Evolutionary conservation across 2,329 filamentous ascomycete genomes (phyloP), one percentile per base, ranked within the genome.

Genomic region (Verticillium zaregamsianum): DNA sequence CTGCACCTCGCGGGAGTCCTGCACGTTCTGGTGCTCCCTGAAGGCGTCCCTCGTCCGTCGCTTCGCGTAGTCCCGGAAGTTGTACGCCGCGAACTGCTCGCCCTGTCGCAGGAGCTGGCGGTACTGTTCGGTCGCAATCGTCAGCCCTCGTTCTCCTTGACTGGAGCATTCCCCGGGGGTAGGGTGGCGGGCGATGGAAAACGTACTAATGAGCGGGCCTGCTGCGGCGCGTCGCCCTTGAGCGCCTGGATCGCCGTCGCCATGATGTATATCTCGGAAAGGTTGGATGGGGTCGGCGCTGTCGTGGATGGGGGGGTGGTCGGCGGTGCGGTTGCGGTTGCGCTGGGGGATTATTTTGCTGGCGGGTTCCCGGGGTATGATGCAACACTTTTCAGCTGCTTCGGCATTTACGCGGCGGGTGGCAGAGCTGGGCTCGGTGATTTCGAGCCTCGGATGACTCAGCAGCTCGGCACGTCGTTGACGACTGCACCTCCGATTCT

Each of bases 1-100:
- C 77, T 98, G 93, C 74, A 96, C 83, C 78, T 84, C 82, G 65
- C 92, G 83, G 67, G 86, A 83, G 72, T 97, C 95, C 55, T 86
- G 79, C 70, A 92, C 89, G 61, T 77, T 74, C 76, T 86, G 84
- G 76, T 96, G 85, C 75, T 96, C 92, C 70, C 90, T 86, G 77
- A 98, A 99, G 5, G 92, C 89, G 80, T 98, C 95, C 74, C 86
- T 86, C 74, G 95, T 97, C 76, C 94, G 87, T 73, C 95, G 89
- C 77, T 89, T 90, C 60, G 95, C 93, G 77, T 99, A 99, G 76
- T 97, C 94, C 79, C 95, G 88, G 84, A 97, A 99, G 80, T 98
- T 99, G 82, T 98, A 99, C 68, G 90, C 87, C 65, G 92, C 86
- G 77, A 99, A 98, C 72, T 97, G 91, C 65, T 85, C 83, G 65